Percentiles rank a stretch among this genome's conserved stretches.
Evolutionary conservation across 1,284 basidiomycete species (phyloP).

Genomic region (Sporisorium exsertum): DNA sequence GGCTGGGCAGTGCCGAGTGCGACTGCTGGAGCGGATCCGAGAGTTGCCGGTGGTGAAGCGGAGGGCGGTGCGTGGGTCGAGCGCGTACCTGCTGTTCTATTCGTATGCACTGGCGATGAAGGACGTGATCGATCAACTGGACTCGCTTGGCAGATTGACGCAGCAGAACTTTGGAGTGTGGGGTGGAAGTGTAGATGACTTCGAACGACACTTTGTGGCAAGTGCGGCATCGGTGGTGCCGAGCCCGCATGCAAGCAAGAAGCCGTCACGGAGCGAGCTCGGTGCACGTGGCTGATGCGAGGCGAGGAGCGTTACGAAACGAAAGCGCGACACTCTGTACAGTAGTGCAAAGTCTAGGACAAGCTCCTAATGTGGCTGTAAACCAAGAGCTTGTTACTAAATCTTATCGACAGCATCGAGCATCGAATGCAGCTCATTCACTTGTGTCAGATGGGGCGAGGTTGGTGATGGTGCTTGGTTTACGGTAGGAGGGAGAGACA

Average conservation of each 20-base stretch:
- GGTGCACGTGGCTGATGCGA: constrained; percentile 6
- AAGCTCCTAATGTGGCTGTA: neutral
- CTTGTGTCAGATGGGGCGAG: neutral
- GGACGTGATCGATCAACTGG: constrained; percentile 60
- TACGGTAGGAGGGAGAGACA: neutral
- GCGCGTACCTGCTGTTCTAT: constrained; percentile 87
- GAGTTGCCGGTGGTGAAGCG: constrained; percentile 82
- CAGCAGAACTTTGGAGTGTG: constrained; percentile 61
- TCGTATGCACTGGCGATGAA: constrained; percentile 91
- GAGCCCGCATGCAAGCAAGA: constrained; percentile 30
- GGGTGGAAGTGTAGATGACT: constrained; percentile 54
- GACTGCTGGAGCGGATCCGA: constrained; percentile 73
- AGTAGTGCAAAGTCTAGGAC: too few species aligned
- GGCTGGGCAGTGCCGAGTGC: constrained; percentile 82
- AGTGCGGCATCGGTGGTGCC: constrained; percentile 26
- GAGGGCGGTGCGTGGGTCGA: constrained; percentile 73
- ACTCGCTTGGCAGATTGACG: constrained; percentile 51
- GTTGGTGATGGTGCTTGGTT: neutral
- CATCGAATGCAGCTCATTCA: neutral
- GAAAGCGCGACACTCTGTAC: neutral
- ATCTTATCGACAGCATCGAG: neutral
- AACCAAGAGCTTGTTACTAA: neutral
- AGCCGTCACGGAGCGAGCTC: constrained; percentile 25
- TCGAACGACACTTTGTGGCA: constrained; percentile 55
- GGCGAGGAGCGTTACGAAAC: neutral